phyloP scores from a whole-genome alignment of 139 green algal genomes.

The Tetradesmus obliquus region DNA sequence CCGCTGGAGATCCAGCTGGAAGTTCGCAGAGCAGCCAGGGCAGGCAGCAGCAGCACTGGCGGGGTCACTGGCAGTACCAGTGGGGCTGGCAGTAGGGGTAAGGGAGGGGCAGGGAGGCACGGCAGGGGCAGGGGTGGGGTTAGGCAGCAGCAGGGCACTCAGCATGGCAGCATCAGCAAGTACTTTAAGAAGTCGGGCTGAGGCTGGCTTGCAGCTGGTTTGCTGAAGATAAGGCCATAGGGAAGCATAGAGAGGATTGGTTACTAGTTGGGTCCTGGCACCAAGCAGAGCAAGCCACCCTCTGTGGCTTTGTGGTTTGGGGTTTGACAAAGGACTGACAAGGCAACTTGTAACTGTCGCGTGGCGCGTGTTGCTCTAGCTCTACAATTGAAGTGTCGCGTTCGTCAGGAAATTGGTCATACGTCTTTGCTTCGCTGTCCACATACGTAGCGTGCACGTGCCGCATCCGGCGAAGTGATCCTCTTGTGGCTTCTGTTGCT shows the following conservation, averaged over 20 bases:
- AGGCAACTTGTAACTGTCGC: not conserved
- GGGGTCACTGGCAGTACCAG: not conserved
- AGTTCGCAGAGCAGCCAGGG: slow-evolving; percentile 6
- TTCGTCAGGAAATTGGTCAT: too few relatives aligned
- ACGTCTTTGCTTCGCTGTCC: too few relatives aligned
- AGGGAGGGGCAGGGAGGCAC: not conserved
- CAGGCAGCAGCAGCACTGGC: not conserved
- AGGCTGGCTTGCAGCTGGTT: not conserved
- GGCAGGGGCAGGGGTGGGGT: not conserved
- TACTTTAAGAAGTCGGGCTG: not conserved
- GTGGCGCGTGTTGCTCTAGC: too few relatives aligned
- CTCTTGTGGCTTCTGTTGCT: not conserved
- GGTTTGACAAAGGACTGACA: not conserved
- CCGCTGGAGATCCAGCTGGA: slow-evolving; percentile 33
- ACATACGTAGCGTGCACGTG: not conserved
- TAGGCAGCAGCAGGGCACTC: not conserved
- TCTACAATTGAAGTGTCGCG: too few relatives aligned
- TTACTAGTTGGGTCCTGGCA: too few relatives aligned
- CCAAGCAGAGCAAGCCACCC: not conserved
- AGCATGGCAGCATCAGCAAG: not conserved
- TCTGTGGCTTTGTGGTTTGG: not conserved
- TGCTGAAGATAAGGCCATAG: not conserved
- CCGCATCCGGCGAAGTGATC: too few relatives aligned
- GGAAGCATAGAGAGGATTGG: not conserved
- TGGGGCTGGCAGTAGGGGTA: not conserved